Conservation (phyloP, 1,284 basidiomycete genomes). For the Takashimella tepidaria region DNA sequence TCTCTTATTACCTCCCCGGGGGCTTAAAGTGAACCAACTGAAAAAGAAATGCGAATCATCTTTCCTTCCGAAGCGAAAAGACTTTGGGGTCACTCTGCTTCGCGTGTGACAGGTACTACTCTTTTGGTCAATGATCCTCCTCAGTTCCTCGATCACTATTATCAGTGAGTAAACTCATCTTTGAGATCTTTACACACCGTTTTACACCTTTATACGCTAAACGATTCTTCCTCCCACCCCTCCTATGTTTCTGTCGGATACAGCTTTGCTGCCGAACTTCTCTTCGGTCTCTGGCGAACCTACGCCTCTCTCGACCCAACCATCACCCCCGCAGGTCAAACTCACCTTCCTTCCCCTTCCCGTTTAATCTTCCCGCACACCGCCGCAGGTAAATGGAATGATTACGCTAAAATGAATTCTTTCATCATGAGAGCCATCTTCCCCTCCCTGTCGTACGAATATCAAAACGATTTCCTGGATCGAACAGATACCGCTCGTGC, state of each 20-base stretch:
- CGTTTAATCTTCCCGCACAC: constrained; percentile 69
- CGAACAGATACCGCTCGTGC: constrained; percentile 62
- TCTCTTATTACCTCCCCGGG: too few relatives aligned
- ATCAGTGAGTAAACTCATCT: constrained; percentile 30
- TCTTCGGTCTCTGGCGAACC: constrained; percentile 81
- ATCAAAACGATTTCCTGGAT: constrained; percentile 54
- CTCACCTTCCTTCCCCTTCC: constrained; percentile 61
- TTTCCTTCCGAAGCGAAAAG: constrained; percentile 60
- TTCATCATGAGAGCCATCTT: constrained; percentile 71
- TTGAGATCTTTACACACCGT: background rate
- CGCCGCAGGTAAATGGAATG: constrained; percentile 71
- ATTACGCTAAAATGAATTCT: constrained; percentile 64
- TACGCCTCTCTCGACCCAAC: constrained; percentile 71
- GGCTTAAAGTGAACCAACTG: constrained; percentile 58
- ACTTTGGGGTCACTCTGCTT: constrained; percentile 58
- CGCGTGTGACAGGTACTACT: constrained; percentile 40
- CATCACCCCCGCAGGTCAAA: constrained; percentile 59
- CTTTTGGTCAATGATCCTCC: constrained; percentile 68
- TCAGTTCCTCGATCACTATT: constrained; percentile 63
- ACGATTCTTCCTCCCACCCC: constrained; percentile 52
- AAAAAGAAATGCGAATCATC: constrained; percentile 71
- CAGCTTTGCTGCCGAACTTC: constrained; percentile 76
- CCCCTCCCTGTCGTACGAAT: constrained; percentile 59
- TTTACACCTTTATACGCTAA: background rate
- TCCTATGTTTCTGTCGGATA: constrained; percentile 41